Conservation (phyloP, 345 rosid genomes). For the Angophora floribunda region DNA sequence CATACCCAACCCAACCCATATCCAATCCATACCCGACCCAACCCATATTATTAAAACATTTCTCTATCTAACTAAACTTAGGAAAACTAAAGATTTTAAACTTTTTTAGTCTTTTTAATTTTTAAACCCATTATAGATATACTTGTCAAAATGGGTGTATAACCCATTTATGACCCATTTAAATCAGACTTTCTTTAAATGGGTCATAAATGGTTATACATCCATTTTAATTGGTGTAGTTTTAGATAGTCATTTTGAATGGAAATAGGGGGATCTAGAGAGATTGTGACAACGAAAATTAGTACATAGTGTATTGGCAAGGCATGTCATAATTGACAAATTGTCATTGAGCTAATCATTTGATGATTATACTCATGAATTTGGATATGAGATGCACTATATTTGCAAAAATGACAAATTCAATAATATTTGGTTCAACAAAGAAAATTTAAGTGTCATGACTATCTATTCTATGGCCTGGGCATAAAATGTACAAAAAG, state of each 20-base stretch:
- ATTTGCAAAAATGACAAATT: neutral
- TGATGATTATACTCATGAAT: neutral
- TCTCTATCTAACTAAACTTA: no score
- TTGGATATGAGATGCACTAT: neutral
- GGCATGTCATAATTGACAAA: neutral
- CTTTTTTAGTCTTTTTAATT: no score
- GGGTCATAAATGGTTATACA: no score
- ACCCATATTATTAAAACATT: no score
- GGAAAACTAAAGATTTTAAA: no score
- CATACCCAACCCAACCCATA: no score
- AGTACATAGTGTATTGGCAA: neutral
- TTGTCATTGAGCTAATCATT: neutral
- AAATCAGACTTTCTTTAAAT: no score
- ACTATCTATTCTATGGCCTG: neutral
- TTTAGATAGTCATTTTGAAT: neutral
- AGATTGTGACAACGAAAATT: neutral
- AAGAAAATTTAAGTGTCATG: neutral
- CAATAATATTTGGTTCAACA: neutral
- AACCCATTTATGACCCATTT: no score
- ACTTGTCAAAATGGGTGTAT: no score
- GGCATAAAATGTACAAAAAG: neutral
- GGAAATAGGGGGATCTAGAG: neutral
- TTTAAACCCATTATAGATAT: no score
- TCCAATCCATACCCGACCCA: no score
- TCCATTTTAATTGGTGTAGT: no score